Evolutionary conservation across 805 yeast genomes (phyloP).

Genomic region (Citeromyces nyonsensis): DNA sequence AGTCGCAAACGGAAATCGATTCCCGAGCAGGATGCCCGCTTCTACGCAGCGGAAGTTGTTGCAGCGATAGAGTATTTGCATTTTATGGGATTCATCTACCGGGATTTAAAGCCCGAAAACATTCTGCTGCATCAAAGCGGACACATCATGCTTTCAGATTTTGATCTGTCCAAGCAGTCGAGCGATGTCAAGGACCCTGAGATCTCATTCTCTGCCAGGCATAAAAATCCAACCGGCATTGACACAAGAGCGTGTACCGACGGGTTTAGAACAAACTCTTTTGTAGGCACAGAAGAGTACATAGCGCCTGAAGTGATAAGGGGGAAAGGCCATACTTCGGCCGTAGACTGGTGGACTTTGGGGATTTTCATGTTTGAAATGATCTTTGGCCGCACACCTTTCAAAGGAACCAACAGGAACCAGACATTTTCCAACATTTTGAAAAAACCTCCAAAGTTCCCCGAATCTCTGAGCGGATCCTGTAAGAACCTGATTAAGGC

Average conservation of each 20-base stretch:
- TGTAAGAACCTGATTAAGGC: constrained; percentile 75
- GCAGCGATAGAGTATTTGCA: constrained; percentile 95
- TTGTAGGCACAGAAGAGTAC: constrained; percentile 97
- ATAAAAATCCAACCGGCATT: constrained; percentile 39
- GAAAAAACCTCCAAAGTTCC: constrained; percentile 71
- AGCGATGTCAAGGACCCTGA: constrained; percentile 66
- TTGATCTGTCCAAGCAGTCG: constrained; percentile 86
- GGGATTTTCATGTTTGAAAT: constrained; percentile 89
- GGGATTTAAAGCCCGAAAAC: constrained; percentile 95
- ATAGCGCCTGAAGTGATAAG: constrained; percentile 97
- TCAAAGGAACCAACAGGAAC: constrained; percentile 81
- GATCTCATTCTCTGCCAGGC: constrained; percentile 23
- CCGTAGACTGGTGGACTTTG: constrained; percentile 99
- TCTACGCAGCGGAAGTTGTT: constrained; percentile 92
- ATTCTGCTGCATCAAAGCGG: constrained; percentile 91
- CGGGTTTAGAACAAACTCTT: constrained; percentile 92
- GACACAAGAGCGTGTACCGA: constrained; percentile 94
- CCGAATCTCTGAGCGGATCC: constrained; percentile 54
- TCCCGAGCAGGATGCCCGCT: constrained; percentile 75
- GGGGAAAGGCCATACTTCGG: constrained; percentile 94
- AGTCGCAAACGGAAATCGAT: constrained; percentile 80
- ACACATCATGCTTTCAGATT: constrained; percentile 94
- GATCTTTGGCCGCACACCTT: constrained; percentile 93
- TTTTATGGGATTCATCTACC: constrained; percentile 90
- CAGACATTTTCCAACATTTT: constrained; percentile 80